Base-by-base conservation (phyloP, 208 protist genomes). In the Acanthamoeba lenticulata region DNA sequence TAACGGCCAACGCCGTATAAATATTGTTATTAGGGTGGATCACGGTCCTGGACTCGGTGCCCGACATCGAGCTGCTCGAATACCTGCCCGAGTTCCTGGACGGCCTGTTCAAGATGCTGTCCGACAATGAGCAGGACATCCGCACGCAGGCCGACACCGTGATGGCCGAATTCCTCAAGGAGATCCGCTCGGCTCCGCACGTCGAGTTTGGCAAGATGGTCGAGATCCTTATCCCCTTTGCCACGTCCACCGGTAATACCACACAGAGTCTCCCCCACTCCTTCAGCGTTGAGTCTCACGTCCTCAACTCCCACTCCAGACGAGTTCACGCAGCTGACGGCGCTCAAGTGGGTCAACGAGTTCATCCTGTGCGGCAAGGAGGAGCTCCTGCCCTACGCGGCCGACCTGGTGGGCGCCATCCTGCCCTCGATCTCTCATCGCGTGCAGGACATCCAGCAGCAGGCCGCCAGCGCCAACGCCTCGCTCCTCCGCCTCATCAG, bases 11-110 rank as follows among this genome's bases (percentile, higher is more conserved):
- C 49, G 19, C 1, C 24, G 49, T 27, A 55, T 55, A 27, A 9
- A 55, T 55, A 11, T 1, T 55, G 49, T 55, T 11, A 29, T 13
- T 29, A 60, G 95, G 94, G 40, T 99, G 98, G 98, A 95, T 99
- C 38, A 85, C 95, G 0, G 88, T 98, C 1, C 95, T 99, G 21
- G 96, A 98, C 52, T 94, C 92, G 42, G 97, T 98, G 38, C 98
- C 97, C 21, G 97, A 98, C 88, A 97, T 98, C 36, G 97, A 98
- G 72, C 38, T 98, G 77, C 57, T 98, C 21, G 15, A 94, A 15
- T 96, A 98, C 95, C 94, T 99, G 7, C 97, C 97, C 38, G 32
- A 65, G 24, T 97, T 97, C 60, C 83, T 98, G 55, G 89, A 94
- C 32, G 97, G 97, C 19, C 42, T 97, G 21, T 96, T 97, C 52